These are phyloP conservation scores for Datisca glomerata DNA, from an alignment of 306 rosid genomes.

Conservation along the genomic window DNA sequence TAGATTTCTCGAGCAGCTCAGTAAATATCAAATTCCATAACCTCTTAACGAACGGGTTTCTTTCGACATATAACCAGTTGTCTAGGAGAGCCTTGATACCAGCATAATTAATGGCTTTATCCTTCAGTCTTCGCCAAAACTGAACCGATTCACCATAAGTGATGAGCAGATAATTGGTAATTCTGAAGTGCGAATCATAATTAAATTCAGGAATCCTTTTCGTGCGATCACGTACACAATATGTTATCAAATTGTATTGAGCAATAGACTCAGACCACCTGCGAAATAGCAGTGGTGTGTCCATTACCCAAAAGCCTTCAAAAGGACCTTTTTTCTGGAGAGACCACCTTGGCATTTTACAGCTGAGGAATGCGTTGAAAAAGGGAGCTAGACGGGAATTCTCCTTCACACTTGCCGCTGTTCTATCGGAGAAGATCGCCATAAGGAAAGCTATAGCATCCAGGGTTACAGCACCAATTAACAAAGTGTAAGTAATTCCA, in stretches of 20 bases:
- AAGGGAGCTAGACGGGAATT: background rate
- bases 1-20: constrained; percentile 8
- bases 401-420: constrained; percentile 1
- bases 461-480: constrained; percentile 30
- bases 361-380: background rate
- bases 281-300: constrained; percentile 6
- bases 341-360: constrained; percentile 10
- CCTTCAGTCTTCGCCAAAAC: background rate
- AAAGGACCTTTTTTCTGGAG: background rate
- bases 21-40: constrained; percentile 16
- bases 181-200: background rate
- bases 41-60: background rate
- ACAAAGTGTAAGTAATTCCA: constrained; percentile 20
- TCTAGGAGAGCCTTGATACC: constrained; percentile 20
- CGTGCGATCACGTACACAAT: constrained; percentile 12
- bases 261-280: constrained; percentile 35
- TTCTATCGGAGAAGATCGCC: constrained; percentile 30
- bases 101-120: background rate
- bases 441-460: constrained; percentile 18
- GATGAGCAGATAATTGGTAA: background rate
- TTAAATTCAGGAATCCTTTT: background rate
- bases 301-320: background rate
- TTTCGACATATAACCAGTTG: constrained; percentile 10
- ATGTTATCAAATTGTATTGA: constrained; percentile 16
- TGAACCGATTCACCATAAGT: background rate